Evolutionary conservation across 2,329 filamentous ascomycete species (phyloP).

Genomic region (Calonectria pauciramosa): DNA sequence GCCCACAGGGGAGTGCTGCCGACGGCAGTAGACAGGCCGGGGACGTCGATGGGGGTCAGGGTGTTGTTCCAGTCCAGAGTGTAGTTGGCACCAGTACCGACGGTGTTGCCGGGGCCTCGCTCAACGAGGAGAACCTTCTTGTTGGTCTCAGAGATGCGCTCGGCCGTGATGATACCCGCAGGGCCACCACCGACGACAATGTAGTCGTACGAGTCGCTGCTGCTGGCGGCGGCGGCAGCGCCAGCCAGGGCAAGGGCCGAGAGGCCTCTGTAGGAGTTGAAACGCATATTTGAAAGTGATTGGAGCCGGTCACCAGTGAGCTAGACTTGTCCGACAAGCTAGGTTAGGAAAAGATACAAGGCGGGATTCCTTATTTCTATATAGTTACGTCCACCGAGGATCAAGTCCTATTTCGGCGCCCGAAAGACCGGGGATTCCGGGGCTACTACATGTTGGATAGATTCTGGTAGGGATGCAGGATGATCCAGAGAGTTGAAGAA

Average conservation of each 20-base stretch:
- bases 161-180: slow-evolving; percentile 43
- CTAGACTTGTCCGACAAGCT: background rate
- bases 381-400: background rate
- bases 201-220: slow-evolving; percentile 37
- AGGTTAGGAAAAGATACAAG: background rate
- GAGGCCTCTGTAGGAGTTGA: slow-evolving; percentile 9
- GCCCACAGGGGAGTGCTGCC: slow-evolving; percentile 76
- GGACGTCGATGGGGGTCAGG: slow-evolving; percentile 78
- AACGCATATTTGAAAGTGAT: slow-evolving; percentile 14
- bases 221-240: background rate
- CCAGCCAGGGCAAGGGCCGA: slow-evolving; percentile 12
- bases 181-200: slow-evolving; percentile 44
- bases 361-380: background rate
- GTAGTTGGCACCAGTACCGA: slow-evolving; percentile 72
- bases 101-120: slow-evolving; percentile 71
- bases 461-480: background rate
- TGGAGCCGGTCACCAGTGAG: background rate
- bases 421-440: background rate
- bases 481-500: background rate
- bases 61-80: slow-evolving; percentile 72
- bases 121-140: slow-evolving; percentile 75
- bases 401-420: background rate
- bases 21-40: slow-evolving; percentile 69
- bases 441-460: background rate
- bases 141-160: slow-evolving; percentile 70